Conservation (phyloP, 306 rosid genomes). For the Dryas drummondii region DNA sequence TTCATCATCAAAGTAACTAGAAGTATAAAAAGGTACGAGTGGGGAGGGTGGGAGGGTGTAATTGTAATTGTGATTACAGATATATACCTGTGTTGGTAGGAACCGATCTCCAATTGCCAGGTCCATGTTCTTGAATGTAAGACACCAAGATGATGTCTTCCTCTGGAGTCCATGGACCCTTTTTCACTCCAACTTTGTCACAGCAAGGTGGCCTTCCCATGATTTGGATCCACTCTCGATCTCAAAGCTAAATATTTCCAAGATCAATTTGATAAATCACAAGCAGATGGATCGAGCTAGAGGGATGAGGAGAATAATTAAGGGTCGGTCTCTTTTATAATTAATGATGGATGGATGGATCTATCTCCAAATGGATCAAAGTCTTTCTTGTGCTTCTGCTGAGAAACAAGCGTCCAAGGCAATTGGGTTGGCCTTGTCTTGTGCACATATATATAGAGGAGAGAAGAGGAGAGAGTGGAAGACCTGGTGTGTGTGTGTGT, state of each 20-base stretch:
- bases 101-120: conserved; percentile 96
- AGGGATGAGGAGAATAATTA: not conserved
- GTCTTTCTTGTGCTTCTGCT: not conserved
- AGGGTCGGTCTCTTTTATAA: not conserved
- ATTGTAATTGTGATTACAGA: not conserved
- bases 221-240: not conserved
- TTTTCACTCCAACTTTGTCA: conserved; percentile 76
- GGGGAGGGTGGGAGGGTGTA: too few relatives aligned
- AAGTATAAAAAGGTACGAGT: too few relatives aligned
- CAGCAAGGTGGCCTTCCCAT: conserved; percentile 97
- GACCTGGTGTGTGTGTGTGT: not conserved
- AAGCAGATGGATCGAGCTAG: not conserved
- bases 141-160: conserved; percentile 91
- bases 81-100: conserved; percentile 69
- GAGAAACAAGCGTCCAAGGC: conserved; percentile 37
- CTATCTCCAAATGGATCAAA: conserved; percentile 3
- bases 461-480: not conserved
- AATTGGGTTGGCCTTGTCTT: conserved; percentile 28
- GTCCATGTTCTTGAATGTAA: conserved; percentile 87
- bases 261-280: too few relatives aligned
- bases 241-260: too few relatives aligned
- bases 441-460: not conserved
- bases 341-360: not conserved
- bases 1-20: not conserved
- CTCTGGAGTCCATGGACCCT: conserved; percentile 99